Base-by-base conservation (phyloP, 306 rosid species). In the Acacia acuminata region DNA sequence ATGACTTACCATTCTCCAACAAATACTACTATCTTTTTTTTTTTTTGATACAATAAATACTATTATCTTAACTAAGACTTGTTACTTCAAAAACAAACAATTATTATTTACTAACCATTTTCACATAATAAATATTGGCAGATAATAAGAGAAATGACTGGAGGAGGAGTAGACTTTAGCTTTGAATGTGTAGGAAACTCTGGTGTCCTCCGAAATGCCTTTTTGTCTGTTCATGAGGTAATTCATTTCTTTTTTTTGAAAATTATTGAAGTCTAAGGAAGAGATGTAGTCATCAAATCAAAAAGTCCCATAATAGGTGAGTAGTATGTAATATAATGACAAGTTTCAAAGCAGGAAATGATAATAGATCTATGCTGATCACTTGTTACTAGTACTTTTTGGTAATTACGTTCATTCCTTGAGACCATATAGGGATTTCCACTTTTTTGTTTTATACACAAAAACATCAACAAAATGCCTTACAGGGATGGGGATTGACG, bases 401-500 rank as follows among this genome's bases (percentile, higher is more conserved):
- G 40, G 1, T 36, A 36, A 36, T 36, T 36, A 5, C 7, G 40
- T 36, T 36, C 40, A 36, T 36, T 36, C 1, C 40, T 36, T 36
- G 7, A 5, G 40, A 36, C 40, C 5, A 4, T 6, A 34, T 34
- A 34, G 0, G 6, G 40, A 36, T 36, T 36, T 36, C 40, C 40
- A 3, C 40, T 5, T 36, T 36, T 36, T 0, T 36, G 40, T 36
- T 36, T 36, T 36, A 36, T 36, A 36, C 32, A 22, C 64, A 8
- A 56, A 12, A 56, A 56, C 3, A 50, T 3, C 56, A 50, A 50
- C 56, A 50, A 16, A 16, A 50, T 15, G 7, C 56, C 20, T 19
- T 53, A 22, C 74, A 90, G 94, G 94, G 94, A 5, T 91, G 92
- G 88, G 94, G 94, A n/a, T 71, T 81, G 32, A 84, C 88, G 0